Evolutionary conservation across 2,329 filamentous ascomycete genomes (phyloP).

Genomic region (Zopfia rhizophila): DNA sequence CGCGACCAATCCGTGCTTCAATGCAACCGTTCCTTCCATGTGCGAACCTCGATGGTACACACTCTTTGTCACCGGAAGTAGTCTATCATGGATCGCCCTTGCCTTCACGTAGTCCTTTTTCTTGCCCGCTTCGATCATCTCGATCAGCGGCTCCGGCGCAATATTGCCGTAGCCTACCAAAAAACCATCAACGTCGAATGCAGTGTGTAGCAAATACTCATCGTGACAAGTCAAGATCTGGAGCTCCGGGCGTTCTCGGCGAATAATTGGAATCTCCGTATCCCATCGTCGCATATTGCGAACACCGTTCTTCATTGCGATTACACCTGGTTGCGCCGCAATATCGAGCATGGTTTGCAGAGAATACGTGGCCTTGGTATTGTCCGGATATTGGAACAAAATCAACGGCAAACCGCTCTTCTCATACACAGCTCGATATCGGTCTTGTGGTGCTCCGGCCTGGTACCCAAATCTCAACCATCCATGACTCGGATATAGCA

Average conservation of each 20-base stretch:
- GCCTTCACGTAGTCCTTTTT: conserved; percentile 61
- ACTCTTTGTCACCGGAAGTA: conserved; percentile 64
- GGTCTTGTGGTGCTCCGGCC: conserved; percentile 62
- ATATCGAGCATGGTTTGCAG: conserved; percentile 65
- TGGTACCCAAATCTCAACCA: conserved; percentile 68
- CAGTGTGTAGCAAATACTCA: conserved; percentile 64
- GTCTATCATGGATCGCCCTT: conserved; percentile 61
- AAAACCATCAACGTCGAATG: conserved; percentile 64
- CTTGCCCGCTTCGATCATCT: conserved; percentile 64
- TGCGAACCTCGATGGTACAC: conserved; percentile 66
- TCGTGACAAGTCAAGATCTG: conserved; percentile 65
- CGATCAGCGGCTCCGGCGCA: conserved; percentile 61
- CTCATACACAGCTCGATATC: conserved; percentile 63
- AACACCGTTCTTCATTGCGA: conserved; percentile 68
- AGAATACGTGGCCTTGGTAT: conserved; percentile 64
- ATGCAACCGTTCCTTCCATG: conserved; percentile 64
- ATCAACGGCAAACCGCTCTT: conserved; percentile 62
- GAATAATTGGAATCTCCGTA: conserved; percentile 65
- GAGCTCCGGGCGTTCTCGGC: conserved; percentile 59
- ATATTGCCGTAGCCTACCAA: conserved; percentile 66
- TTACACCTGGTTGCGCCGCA: conserved; percentile 62
- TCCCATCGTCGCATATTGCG: conserved; percentile 68
- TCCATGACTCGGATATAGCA: conserved; percentile 64
- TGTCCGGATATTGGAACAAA: conserved; percentile 65
- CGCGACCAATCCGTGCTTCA: conserved; percentile 64